Evolutionary conservation across 805 yeast genomes (phyloP).

Genomic region (Kregervanrija delftensis): DNA sequence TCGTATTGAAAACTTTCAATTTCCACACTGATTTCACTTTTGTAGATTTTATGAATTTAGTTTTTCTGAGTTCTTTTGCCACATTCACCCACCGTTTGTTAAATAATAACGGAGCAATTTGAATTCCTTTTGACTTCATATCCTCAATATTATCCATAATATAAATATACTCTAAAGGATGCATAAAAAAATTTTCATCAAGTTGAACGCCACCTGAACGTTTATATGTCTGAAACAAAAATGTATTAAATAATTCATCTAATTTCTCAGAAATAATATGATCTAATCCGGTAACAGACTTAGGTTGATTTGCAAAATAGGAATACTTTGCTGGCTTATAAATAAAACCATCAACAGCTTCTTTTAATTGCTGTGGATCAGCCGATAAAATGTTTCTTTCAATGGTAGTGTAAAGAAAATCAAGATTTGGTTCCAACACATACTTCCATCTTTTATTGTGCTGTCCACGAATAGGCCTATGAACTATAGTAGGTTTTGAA

Average conservation of each 20-base stretch:
- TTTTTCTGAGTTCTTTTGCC: too few relatives aligned
- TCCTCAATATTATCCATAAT: slow-evolving; percentile 11
- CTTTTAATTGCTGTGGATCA: slow-evolving; percentile 3
- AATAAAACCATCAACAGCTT: slow-evolving; percentile 8
- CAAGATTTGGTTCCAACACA: slow-evolving; percentile 10
- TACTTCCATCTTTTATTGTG: background rate
- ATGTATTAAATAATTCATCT: slow-evolving; percentile 16
- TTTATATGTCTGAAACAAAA: slow-evolving; percentile 13
- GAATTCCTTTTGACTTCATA: slow-evolving; percentile 2
- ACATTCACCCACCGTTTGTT: slow-evolving; percentile 9
- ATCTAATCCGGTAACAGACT: slow-evolving; percentile 3
- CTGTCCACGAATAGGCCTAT: too few relatives aligned
- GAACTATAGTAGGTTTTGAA: too few relatives aligned
- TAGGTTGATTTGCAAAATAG: slow-evolving; percentile 7
- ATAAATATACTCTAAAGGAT: slow-evolving; percentile 21
- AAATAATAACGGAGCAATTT: slow-evolving; percentile 15
- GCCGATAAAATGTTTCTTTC: slow-evolving; percentile 3
- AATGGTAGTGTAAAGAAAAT: slow-evolving; percentile 10
- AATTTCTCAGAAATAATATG: slow-evolving; percentile 4
- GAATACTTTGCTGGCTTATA: slow-evolving; percentile 14
- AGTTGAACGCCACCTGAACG: slow-evolving; percentile 11
- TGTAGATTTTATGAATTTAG: slow-evolving; percentile 4
- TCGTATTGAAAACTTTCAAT: slow-evolving; percentile 13
- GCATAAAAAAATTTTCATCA: slow-evolving; percentile 14
- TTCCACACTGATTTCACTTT: slow-evolving; percentile 9